Conservation (phyloP, 106 monocot species). For the Agapanthus africanus region DNA sequence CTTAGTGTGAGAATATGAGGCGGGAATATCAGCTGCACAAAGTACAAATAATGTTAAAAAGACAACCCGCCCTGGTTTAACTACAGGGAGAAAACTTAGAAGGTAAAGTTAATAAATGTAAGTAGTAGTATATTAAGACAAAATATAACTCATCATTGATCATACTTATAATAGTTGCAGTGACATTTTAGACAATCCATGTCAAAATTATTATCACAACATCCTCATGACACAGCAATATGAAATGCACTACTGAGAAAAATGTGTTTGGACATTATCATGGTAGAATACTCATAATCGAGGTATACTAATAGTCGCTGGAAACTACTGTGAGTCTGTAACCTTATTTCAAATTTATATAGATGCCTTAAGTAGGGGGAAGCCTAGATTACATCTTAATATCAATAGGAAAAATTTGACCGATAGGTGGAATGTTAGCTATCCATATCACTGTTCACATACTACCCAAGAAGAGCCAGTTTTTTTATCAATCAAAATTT, state of each 20-base stretch:
- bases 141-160: not conserved
- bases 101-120: not conserved
- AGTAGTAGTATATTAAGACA: not conserved
- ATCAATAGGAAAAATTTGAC: not conserved
- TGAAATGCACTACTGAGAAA: not conserved
- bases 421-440: not conserved
- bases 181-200: not conserved
- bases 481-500: not conserved
- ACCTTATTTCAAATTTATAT: not conserved
- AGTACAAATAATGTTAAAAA: not conserved
- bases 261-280: not conserved
- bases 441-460: not conserved
- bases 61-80: not conserved
- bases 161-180: not conserved
- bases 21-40: not conserved
- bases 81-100: not conserved
- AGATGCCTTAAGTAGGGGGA: not conserved
- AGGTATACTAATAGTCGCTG: not conserved
- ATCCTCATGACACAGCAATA: not conserved
- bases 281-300: not conserved
- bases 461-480: not conserved
- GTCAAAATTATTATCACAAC: not conserved
- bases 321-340: not conserved
- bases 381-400: not conserved
- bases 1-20: not conserved